Base-by-base conservation (phyloP, 2,329 filamentous ascomycete genomes). In the Scytalidium sp. region DNA sequence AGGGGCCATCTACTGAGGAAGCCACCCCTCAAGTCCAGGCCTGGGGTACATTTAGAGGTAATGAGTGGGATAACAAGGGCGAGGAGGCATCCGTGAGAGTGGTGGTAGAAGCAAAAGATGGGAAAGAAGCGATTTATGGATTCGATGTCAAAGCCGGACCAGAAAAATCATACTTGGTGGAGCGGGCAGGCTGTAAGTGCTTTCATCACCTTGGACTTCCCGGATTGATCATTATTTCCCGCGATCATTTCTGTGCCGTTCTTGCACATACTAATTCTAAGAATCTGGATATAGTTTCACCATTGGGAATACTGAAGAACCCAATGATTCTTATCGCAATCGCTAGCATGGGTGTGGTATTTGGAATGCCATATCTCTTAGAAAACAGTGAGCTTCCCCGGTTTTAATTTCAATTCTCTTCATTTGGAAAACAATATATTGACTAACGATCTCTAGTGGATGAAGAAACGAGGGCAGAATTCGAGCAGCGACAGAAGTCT, bases 281-380 rank as follows among this genome's bases (percentile, higher is more conserved):
- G 21, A 3, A n/a, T 43, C 11, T 19, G 8, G 6, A 32, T n/a
- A 42, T 57, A 90, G 87, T 93, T 72, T 90, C 85, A 17, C 78
- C 92, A n/a, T 64, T 97, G 50, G 82, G 81, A 51, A 84, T 97
- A 49, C 76, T 97, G 61, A 94, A 94, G 75, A 96, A 90, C 66
- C 94, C 94, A 3, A 97, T 97, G 91, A 97, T 97, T 56, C 79
- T 99, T 53, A 87, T 99, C 75, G 91, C 87, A 3, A 71, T 96
- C 27, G 84, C 94, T 36, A 90, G 86, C 54, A 83, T 97, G 75
- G 85, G 74, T 4, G 75, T 97, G 57, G 91, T 96, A 55, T 79
- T 97, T 61, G 92, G 92, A 58, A 90, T 97, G 88, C 94, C 94
- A 13, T 94, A 97, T 70, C 70, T 99, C 49, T 84, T 97, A 74